Evolutionary conservation across 352 stramenopile genomes (phyloP), one percentile per base, ranked within the genome.

Genomic region (Peronospora belbahrii): DNA sequence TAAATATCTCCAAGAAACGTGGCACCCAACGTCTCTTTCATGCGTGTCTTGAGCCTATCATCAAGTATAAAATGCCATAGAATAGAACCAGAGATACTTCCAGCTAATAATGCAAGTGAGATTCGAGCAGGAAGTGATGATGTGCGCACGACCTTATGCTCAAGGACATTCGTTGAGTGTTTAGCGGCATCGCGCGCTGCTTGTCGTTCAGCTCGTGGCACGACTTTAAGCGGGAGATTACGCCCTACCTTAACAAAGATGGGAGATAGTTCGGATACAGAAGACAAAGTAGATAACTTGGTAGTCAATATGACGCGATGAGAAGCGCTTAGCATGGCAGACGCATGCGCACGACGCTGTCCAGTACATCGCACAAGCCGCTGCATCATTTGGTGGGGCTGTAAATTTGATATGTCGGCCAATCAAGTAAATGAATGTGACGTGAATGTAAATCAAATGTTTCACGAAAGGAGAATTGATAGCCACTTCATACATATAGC

Each of bases 31-130:
- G 61, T 56, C 28, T 75, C 54, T 33, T 33, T 54, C 28, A 90
- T 60, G 17, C 42, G 43, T 5, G 47, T 42, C 52, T 88, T 87
- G 22, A 69, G 58, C 6, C 22, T 31, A 1, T 88, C 76, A 42
- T 83, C 73, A 37, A 93, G 65, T 44, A 88, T 19, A 53, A 87
- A 87, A 46, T 85, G 60, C 81, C 81, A 93, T 42, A 74, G 14
- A 17, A 86, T 52, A 19, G 70, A 74, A 25, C 75, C 74, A 9
- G 75, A 74, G 32, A 88, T 74, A 37, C 76, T 74, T 8, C 74
- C 74, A 2, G 65, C 71, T 18, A 90, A 62, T 44, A 90, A 14
- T 2, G 63, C 72, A 17, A 85, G 67, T 32, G 78, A 85, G 37
- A 89, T 83, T 23, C 81, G 76, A 30, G 70, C 78, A 2, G 81